phyloP scores from a whole-genome alignment of 768 basidiomycete species.

The Mycena filopes region DNA sequence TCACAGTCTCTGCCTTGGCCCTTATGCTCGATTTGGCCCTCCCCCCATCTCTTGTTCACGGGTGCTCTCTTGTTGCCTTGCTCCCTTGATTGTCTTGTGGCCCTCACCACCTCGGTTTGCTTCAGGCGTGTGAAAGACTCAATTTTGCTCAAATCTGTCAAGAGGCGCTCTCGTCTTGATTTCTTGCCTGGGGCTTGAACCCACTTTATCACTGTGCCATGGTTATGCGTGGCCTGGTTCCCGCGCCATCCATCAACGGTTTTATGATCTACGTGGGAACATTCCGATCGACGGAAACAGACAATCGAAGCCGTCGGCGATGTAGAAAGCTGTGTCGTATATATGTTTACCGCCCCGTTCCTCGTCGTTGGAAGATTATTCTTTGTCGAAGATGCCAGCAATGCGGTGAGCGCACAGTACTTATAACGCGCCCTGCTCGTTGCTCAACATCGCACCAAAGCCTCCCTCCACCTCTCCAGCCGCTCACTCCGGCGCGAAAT shows the following conservation, averaged over 20 bases:
- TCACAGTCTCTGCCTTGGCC: slow-evolving; percentile 15
- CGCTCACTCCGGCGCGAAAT: slow-evolving; percentile 3
- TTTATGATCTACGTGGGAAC: background rate
- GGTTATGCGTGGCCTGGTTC: background rate
- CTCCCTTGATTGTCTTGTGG: slow-evolving; percentile 7
- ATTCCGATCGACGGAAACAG: slow-evolving; percentile 19
- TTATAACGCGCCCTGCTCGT: slow-evolving; percentile 20
- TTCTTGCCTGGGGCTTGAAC: background rate
- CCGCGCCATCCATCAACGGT: slow-evolving; percentile 9
- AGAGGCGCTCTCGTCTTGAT: background rate
- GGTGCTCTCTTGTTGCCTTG: slow-evolving; percentile 1
- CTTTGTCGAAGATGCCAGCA: slow-evolving; percentile 24
- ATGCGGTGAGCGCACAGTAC: slow-evolving; percentile 27
- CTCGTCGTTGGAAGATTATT: slow-evolving; percentile 6
- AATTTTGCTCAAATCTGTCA: background rate
- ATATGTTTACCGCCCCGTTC: slow-evolving; percentile 8
- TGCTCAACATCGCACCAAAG: slow-evolving; percentile 29
- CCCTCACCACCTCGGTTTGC: background rate
- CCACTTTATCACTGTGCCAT: background rate
- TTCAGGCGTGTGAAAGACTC: slow-evolving; percentile 14
- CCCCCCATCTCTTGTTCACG: slow-evolving; percentile 19
- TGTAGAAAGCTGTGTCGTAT: slow-evolving; percentile 27
- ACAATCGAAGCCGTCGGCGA: slow-evolving; percentile 21
- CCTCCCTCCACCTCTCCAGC: slow-evolving; percentile 1
- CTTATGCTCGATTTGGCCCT: background rate